These are phyloP conservation scores for Amoebophrya sp. DNA, from an alignment of 169 alveolate species.

Conservation along the genomic window DNA sequence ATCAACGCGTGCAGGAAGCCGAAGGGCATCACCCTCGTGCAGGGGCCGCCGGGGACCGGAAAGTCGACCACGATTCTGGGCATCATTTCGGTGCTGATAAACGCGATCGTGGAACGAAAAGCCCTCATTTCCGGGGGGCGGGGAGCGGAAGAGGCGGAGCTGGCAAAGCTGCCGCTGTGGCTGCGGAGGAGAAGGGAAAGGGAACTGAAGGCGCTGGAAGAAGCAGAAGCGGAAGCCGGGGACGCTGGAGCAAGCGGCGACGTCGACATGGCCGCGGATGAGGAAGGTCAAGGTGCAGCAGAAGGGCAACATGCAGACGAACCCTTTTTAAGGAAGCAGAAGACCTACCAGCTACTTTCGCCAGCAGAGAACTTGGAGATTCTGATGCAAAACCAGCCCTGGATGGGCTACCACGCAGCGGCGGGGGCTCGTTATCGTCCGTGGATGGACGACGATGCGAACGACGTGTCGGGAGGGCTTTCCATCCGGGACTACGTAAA, in stretches of 20 bases:
- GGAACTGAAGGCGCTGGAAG: no score
- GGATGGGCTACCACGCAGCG: not conserved
- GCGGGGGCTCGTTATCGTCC: not conserved
- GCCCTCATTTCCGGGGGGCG: slow-evolving; percentile 21
- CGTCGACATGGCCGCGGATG: slow-evolving; percentile 17
- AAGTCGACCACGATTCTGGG: slow-evolving; percentile 45
- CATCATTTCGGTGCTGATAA: slow-evolving; percentile 34
- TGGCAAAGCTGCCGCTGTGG: no score
- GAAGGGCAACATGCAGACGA: no score
- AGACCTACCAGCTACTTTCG: no score
- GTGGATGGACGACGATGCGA: not conserved
- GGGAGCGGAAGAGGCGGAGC: not conserved
- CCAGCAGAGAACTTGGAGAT: not conserved
- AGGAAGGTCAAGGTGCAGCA: not conserved
- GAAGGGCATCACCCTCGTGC: slow-evolving; percentile 43
- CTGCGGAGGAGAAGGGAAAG: no score
- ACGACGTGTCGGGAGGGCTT: not conserved
- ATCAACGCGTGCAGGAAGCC: slow-evolving; percentile 34
- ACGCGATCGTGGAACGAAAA: slow-evolving; percentile 18
- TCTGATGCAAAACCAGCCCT: not conserved
- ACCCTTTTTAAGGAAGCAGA: no score
- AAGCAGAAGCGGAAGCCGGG: not conserved
- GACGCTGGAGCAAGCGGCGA: slow-evolving; percentile 24
- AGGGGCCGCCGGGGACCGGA: slow-evolving; percentile 49
- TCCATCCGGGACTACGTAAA: not conserved